Base-by-base conservation (phyloP, 352 stramenopile genomes). In the Saprolegnia parasitica region DNA sequence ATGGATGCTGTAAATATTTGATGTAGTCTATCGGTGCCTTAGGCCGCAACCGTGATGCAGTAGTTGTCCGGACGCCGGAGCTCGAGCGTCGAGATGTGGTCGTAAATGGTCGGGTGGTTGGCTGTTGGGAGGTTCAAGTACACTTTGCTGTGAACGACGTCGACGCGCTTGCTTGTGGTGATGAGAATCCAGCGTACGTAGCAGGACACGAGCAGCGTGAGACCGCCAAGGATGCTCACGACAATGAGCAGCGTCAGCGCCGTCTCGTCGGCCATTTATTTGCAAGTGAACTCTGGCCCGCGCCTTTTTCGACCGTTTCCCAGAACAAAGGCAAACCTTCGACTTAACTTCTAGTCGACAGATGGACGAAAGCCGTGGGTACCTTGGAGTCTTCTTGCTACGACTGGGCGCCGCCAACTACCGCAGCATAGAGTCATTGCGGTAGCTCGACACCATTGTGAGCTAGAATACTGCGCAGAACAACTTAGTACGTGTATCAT, bases 181-280 rank as follows among this genome's bases (percentile, higher is more conserved):
- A 70, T 29, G 13, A 70, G n/a, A 15, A 62, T 26, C 39, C 47
- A 18, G 35, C 63, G 63, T 13, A 70, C 15, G 39, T 46, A n/a
- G 37, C 63, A 70, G 18, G 55, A 35, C 18, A 70, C 37, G 49
- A 70, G 63, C 21, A 70, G 50, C 13, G 63, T 39, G 21, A 70
- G 32, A 21, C 49, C 35, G 18, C 63, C 63, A 39, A 70, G 55
- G 54, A 50, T 46, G 39, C 42, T 23, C 35, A 32, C 11, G 35
- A 70, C 24, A 39, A 70, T 5, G 29, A 70, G 13, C 13, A 60
- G 35, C 11, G 20, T 60, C 3, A 60, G 20, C 52, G 52, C 52
- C 13, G 52, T 60, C 20, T 60, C 52, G 24, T 60, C 52, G 4
- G 42, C 42, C 42, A 49, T 49, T 35, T 35, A 35, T 35, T 35